Evolutionary conservation across 805 yeast species (phyloP).

Genomic region (Spathaspora boniae): DNA sequence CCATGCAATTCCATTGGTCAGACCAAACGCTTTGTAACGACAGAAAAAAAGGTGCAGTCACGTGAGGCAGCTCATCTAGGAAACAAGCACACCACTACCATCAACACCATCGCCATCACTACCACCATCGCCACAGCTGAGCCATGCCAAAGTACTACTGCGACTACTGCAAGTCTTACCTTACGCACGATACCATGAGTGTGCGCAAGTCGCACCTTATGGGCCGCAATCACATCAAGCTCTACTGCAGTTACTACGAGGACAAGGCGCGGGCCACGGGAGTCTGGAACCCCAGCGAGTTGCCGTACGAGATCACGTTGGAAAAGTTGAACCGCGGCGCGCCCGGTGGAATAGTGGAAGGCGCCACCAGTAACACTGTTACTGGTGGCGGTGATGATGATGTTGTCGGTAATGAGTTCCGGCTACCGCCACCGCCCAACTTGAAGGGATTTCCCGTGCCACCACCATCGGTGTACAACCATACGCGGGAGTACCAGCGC

Average conservation of each 20-base stretch:
- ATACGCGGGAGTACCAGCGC: slow-evolving; percentile 21
- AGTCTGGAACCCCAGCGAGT: slow-evolving; percentile 29
- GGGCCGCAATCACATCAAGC: slow-evolving; percentile 72
- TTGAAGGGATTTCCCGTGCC: slow-evolving; percentile 28
- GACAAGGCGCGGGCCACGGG: slow-evolving; percentile 36
- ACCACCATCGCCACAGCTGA: slow-evolving; percentile 1
- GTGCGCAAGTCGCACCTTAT: slow-evolving; percentile 76
- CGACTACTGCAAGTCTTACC: slow-evolving; percentile 76
- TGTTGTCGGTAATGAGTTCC: slow-evolving; percentile 7
- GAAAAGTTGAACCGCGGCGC: slow-evolving; percentile 30
- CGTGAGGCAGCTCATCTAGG: no score
- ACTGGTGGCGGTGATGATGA: slow-evolving; percentile 8
- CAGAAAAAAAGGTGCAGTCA: neutral
- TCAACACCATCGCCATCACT: slow-evolving; percentile 1
- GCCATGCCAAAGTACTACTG: slow-evolving; percentile 75
- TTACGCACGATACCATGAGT: slow-evolving; percentile 86
- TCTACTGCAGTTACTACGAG: slow-evolving; percentile 74
- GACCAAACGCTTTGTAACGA: neutral
- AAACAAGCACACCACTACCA: slow-evolving; percentile 1
- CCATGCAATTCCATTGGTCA: slow-evolving; percentile 1
- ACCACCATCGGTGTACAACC: slow-evolving; percentile 27
- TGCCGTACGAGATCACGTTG: slow-evolving; percentile 35
- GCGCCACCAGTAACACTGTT: slow-evolving; percentile 4
- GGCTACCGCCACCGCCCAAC: slow-evolving; percentile 35
- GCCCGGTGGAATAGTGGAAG: slow-evolving; percentile 19